Evolutionary conservation across 75 land plant genomes (phyloP).

Genomic region (Sequoiadendron giganteum): DNA sequence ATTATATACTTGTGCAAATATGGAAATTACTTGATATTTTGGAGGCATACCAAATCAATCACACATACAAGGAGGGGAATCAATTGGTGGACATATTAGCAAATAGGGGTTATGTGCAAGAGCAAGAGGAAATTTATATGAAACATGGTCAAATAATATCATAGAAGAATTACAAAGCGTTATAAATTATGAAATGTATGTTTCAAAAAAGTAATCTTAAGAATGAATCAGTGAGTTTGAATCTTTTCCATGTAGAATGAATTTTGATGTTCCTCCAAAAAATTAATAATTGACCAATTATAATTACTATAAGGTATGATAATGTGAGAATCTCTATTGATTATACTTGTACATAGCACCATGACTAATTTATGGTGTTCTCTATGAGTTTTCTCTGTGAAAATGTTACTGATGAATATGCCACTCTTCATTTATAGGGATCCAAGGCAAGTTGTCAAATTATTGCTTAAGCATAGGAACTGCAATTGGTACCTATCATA

Average conservation of each 20-base stretch:
- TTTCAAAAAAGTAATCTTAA: no score
- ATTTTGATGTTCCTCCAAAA: slow-evolving; percentile 6
- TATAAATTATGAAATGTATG: no score
- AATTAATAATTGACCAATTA: background rate
- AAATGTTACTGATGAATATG: background rate
- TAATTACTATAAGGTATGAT: background rate
- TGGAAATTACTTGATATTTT: no score
- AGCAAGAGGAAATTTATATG: no score
- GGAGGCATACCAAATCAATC: no score
- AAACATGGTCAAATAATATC: no score
- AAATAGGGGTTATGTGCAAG: no score
- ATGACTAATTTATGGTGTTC: background rate
- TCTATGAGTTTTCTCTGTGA: background rate
- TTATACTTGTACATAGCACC: background rate
- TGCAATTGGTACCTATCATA: no score
- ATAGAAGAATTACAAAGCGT: no score
- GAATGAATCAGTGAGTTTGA: slow-evolving; percentile 9
- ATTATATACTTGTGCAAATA: no score
- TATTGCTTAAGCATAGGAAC: background rate
- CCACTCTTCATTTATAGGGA: background rate
- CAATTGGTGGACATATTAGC: no score
- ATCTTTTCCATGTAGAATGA: slow-evolving; percentile 12
- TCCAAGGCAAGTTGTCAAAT: background rate
- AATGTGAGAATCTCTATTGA: background rate
- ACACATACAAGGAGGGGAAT: no score